Percentiles rank a stretch among this genome's conserved stretches.
phyloP scores from a whole-genome alignment of 495 filamentous ascomycete genomes.

The Aspergillus homomorphus region DNA sequence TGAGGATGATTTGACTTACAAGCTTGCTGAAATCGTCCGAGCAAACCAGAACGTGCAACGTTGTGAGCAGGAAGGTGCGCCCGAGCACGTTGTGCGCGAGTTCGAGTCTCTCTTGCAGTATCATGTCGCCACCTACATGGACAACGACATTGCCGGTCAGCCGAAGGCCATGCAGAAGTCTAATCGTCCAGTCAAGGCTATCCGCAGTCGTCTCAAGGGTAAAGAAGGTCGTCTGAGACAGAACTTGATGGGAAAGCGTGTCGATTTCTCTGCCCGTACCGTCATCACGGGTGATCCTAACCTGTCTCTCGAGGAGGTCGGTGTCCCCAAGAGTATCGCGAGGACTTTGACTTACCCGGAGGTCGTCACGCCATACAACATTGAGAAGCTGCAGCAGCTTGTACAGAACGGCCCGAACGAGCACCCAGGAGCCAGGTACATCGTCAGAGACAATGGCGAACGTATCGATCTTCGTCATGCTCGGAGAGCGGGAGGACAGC shows the following conservation, averaged over 20 bases:
- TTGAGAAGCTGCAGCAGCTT: constrained; percentile 79
- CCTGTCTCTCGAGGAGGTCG: constrained; percentile 91
- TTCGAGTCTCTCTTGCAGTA: constrained; percentile 94
- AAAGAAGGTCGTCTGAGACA: constrained; percentile 97
- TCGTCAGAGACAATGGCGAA: constrained; percentile 86
- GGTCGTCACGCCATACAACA: constrained; percentile 97
- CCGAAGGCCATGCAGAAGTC: constrained; percentile 96
- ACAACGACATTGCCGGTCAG: constrained; percentile 96
- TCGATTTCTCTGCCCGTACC: constrained; percentile 98
- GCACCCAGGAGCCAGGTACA: constrained; percentile 92
- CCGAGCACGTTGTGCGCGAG: constrained; percentile 81
- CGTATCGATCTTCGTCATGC: constrained; percentile 92
- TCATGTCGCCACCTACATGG: constrained; percentile 98
- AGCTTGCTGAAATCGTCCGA: constrained; percentile 95
- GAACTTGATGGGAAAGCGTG: constrained; percentile 99
- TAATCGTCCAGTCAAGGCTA: constrained; percentile 91
- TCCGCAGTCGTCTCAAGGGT: constrained; percentile 93
- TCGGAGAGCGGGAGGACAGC: constrained; percentile 75
- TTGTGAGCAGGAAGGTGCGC: constrained; percentile 83
- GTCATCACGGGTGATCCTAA: constrained; percentile 99
- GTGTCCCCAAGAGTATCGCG: constrained; percentile 87
- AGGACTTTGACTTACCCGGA: constrained; percentile 91
- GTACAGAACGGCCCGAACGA: constrained; percentile 91
- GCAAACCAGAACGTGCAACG: constrained; percentile 92
- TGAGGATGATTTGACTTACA: constrained; percentile 98